Evolutionary conservation across 2,329 filamentous ascomycete genomes (phyloP).

Genomic region (Chrysoporthe austroafricana): DNA sequence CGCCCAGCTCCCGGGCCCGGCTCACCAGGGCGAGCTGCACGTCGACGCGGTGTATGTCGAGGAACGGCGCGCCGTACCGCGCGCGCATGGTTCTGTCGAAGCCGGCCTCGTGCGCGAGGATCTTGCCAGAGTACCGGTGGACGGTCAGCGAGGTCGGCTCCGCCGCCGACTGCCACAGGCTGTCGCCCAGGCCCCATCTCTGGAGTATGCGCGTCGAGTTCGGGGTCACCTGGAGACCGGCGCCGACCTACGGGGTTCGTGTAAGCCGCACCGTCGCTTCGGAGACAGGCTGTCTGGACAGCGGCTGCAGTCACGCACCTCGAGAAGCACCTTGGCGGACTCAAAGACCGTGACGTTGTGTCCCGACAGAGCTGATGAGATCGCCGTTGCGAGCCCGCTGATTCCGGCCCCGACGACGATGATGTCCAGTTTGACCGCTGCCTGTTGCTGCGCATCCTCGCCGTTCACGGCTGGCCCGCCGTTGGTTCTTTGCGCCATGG

Average conservation of each 20-base stretch:
- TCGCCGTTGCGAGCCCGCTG: constrained; percentile 28
- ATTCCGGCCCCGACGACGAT: constrained; percentile 28
- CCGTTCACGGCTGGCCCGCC: background rate
- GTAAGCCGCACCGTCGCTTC: background rate
- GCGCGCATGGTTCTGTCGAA: constrained; percentile 34
- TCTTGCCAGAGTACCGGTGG: constrained; percentile 36
- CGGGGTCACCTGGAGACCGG: constrained; percentile 37
- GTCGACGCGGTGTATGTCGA: constrained; percentile 61
- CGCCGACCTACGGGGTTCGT: constrained; percentile 28
- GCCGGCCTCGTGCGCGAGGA: constrained; percentile 37
- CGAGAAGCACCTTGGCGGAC: constrained; percentile 30
- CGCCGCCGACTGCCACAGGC: constrained; percentile 32
- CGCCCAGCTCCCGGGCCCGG: constrained; percentile 57
- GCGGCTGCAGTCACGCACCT: constrained; percentile 12
- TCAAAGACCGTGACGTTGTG: constrained; percentile 29
- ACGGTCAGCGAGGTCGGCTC: constrained; percentile 35
- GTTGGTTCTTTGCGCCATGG: background rate
- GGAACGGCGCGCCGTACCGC: constrained; percentile 37
- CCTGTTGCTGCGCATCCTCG: constrained; percentile 15
- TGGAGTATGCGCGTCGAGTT: constrained; percentile 37
- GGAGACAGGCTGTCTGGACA: too few species aligned
- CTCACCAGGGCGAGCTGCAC: constrained; percentile 58
- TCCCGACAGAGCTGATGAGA: constrained; percentile 26
- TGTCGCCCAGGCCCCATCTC: constrained; percentile 32
- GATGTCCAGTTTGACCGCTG: constrained; percentile 24